These are phyloP conservation scores for Ramaria sp. DNA, from an alignment of 768 basidiomycete species.

Conservation along the genomic window DNA sequence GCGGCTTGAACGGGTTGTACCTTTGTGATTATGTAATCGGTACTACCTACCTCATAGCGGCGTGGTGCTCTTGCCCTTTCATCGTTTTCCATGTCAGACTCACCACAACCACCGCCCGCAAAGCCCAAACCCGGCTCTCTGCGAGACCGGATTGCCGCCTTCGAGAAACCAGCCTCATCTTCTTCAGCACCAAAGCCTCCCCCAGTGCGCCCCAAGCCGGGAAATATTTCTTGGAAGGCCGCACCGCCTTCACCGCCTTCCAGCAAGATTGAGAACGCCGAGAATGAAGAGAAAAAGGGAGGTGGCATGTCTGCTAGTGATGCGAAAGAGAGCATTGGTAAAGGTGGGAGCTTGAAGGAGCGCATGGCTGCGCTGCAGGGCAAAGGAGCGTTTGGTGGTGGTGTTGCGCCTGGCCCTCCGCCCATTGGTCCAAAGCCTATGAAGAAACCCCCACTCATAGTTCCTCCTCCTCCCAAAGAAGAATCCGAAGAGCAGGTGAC, in stretches of 20 bases:
- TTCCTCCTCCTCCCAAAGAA: conserved; percentile 22
- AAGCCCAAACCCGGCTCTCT: conserved; percentile 67
- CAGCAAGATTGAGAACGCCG: conserved; percentile 14
- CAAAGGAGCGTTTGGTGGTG: conserved; percentile 63
- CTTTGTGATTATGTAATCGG: no score
- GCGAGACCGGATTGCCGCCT: conserved; percentile 82
- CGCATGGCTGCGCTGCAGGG: conserved; percentile 93
- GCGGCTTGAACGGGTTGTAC: no score
- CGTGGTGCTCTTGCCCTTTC: background rate
- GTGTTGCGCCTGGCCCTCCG: conserved; percentile 31
- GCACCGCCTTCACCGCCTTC: conserved; percentile 35
- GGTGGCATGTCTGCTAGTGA: conserved; percentile 73
- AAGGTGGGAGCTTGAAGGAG: conserved; percentile 76
- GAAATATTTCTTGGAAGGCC: conserved; percentile 59
- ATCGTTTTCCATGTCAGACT: conserved; percentile 41
- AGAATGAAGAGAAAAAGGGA: conserved; percentile 19
- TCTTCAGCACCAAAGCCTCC: conserved; percentile 25
- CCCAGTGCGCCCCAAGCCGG: conserved; percentile 54
- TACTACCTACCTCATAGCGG: no score
- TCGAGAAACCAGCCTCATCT: conserved; percentile 38
- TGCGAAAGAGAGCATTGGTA: conserved; percentile 77
- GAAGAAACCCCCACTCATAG: conserved; percentile 69
- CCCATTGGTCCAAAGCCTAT: conserved; percentile 55
- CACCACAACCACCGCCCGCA: conserved; percentile 31
- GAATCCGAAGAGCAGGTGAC: conserved; percentile 6